phyloP scores from a whole-genome alignment of 805 yeast species.

The Yamadazyma akitaensis region DNA sequence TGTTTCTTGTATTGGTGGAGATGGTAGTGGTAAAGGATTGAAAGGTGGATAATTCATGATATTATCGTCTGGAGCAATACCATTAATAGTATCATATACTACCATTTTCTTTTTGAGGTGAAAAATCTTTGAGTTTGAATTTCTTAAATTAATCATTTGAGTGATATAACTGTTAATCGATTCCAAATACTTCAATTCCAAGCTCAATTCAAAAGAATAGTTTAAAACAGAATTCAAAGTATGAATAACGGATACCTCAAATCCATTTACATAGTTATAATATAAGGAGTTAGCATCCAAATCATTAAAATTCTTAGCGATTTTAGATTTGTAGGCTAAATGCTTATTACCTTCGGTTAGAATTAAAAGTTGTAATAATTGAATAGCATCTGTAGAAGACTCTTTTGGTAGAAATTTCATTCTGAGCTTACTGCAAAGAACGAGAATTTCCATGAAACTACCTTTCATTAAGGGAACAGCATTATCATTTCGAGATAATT shows the following conservation, averaged over 20 bases:
- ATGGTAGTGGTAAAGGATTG: slow-evolving; percentile 19
- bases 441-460: slow-evolving; percentile 13
- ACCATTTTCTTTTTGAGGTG: slow-evolving; percentile 12
- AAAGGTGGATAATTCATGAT: slow-evolving; percentile 27
- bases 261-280: slow-evolving; percentile 13
- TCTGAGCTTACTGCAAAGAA: slow-evolving; percentile 7
- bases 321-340: background rate
- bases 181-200: slow-evolving; percentile 13
- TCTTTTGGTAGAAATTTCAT: slow-evolving; percentile 8
- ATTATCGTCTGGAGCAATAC: slow-evolving; percentile 20
- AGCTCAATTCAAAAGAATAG: background rate
- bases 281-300: slow-evolving; percentile 11
- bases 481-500: slow-evolving; percentile 5
- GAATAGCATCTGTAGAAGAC: slow-evolving; percentile 10
- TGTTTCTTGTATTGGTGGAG: slow-evolving; percentile 11
- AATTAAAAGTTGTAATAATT: slow-evolving; percentile 13
- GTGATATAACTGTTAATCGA: slow-evolving; percentile 13
- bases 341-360: slow-evolving; percentile 11
- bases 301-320: slow-evolving; percentile 5
- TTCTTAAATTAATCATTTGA: slow-evolving; percentile 11
- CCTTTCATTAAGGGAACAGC: slow-evolving; percentile 16
- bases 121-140: slow-evolving; percentile 15
- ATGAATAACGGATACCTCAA: background rate
- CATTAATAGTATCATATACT: slow-evolving; percentile 14
- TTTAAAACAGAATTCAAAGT: slow-evolving; percentile 2